Percentiles rank a stretch among this genome's conserved stretches.
phyloP scores from a whole-genome alignment of 805 yeast species.

The Ogataea methanolica region DNA sequence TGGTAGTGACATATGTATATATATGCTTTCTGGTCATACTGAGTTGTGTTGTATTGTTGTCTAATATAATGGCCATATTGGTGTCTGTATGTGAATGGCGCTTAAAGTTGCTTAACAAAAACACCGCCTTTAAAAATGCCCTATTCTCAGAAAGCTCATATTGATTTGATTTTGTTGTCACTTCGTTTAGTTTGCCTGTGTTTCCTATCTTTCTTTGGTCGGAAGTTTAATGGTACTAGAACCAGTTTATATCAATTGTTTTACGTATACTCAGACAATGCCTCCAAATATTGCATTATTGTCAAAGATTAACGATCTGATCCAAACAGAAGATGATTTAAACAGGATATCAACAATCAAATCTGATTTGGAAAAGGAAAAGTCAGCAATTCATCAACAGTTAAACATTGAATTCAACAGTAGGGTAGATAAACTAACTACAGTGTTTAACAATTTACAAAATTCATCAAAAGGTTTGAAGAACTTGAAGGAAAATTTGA shows the following conservation, averaged over 20 bases:
- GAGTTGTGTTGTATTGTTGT: neutral
- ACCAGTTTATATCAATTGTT: neutral
- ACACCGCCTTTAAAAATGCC: too few relatives aligned
- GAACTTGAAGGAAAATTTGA: constrained; percentile 37
- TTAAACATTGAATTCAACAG: constrained; percentile 59
- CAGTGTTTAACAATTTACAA: constrained; percentile 22
- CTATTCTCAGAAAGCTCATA: too few relatives aligned
- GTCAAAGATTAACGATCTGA: constrained; percentile 19
- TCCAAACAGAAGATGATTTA: constrained; percentile 40
- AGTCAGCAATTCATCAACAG: constrained; percentile 69
- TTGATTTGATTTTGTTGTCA: too few relatives aligned
- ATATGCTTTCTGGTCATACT: too few relatives aligned
- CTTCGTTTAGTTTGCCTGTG: neutral
- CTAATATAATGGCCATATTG: too few relatives aligned
- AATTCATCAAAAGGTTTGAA: constrained; percentile 40
- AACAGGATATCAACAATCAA: constrained; percentile 48
- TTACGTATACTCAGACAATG: constrained; percentile 1
- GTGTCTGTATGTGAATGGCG: too few relatives aligned
- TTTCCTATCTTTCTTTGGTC: neutral
- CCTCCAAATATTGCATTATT: constrained; percentile 14
- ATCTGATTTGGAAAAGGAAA: constrained; percentile 61
- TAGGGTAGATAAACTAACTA: constrained; percentile 32
- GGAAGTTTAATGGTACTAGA: neutral
- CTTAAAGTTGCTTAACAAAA: too few relatives aligned
- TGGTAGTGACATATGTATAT: neutral